Evolutionary conservation across 2,329 filamentous ascomycete genomes (phyloP).

Genomic region (Endoconidiophora polonica): DNA sequence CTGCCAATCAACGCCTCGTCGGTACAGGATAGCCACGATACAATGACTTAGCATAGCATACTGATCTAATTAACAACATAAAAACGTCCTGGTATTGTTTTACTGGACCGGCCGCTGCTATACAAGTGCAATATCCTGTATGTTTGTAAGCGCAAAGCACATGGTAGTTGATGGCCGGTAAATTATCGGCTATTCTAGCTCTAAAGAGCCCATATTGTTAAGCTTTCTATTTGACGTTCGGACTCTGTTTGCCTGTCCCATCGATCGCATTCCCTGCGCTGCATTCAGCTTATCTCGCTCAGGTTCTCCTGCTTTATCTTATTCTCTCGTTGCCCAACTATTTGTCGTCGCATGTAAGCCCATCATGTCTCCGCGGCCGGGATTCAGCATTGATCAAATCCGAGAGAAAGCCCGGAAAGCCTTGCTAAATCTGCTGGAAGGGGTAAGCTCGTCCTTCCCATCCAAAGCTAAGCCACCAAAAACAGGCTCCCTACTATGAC

Average conservation of each 20-base stretch:
- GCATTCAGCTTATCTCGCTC: background rate
- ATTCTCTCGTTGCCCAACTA: background rate
- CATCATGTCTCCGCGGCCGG: constrained; percentile 51
- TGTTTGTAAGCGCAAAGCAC: background rate
- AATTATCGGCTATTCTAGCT: background rate
- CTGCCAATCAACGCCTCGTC: no score
- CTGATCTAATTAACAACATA: no score
- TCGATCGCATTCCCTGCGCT: background rate
- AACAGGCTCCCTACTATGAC: no score
- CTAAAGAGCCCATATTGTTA: background rate
- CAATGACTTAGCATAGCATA: no score
- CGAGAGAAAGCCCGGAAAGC: constrained; percentile 73
- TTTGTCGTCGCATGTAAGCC: constrained; percentile 12
- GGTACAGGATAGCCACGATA: no score
- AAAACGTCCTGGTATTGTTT: no score
- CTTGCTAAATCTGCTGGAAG: constrained; percentile 78
- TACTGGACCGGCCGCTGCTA: no score
- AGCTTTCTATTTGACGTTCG: background rate
- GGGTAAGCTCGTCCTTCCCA: constrained; percentile 43
- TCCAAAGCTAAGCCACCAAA: background rate
- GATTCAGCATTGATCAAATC: constrained; percentile 60
- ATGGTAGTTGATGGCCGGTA: background rate
- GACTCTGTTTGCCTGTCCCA: background rate
- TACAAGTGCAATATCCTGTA: no score
- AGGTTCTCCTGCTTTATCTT: background rate